Conservation (phyloP, 2,329 filamentous ascomycete species). For the Aureobasidium sp. region DNA sequence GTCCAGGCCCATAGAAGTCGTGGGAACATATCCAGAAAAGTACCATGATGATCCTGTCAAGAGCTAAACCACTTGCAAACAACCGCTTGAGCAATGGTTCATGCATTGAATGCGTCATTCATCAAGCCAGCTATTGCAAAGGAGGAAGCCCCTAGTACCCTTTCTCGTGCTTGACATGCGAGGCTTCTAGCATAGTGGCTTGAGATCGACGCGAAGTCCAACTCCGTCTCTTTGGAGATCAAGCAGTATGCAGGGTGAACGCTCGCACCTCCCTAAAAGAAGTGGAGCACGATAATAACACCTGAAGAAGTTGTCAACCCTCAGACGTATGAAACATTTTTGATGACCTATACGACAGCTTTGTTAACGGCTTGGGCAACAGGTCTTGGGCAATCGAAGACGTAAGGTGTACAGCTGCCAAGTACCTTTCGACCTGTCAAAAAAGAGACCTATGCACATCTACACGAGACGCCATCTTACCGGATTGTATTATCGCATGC, state of each 20-base stretch:
- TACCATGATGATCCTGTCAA: neutral
- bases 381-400: too few species aligned
- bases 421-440: slow-evolving; percentile 8
- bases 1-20: too few species aligned
- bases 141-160: neutral
- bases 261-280: neutral
- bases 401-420: neutral
- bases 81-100: slow-evolving; percentile 1
- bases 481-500: neutral
- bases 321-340: too few species aligned
- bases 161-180: neutral
- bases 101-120: neutral
- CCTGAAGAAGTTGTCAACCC: neutral
- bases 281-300: neutral
- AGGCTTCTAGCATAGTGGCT: neutral
- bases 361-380: too few species aligned
- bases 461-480: neutral
- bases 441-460: neutral
- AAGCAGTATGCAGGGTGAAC: neutral
- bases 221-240: neutral
- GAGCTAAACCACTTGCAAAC: neutral
- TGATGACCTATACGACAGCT: too few species aligned
- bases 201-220: neutral
- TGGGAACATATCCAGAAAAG: neutral
- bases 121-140: neutral